Evolutionary conservation across 164 flowering plant species (phyloP).

Genomic region (Akebia trifoliata): DNA sequence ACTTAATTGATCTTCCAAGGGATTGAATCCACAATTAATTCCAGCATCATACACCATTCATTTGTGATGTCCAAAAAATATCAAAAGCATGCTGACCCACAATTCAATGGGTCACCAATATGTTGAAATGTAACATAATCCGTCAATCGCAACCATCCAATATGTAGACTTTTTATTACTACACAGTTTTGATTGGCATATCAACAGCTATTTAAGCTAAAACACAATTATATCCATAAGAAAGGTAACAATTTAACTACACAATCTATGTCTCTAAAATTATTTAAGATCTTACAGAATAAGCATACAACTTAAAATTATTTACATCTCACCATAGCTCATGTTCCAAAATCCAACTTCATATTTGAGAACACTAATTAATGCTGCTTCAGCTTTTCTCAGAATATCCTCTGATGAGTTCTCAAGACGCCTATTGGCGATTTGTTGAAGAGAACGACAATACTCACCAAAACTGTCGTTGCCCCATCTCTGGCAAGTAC

Average conservation of each 20-base stretch:
- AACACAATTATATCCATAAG: too few species aligned
- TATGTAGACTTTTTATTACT: too few species aligned
- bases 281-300: background rate
- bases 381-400: slow-evolving; percentile 45
- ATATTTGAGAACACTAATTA: slow-evolving; percentile 50
- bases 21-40: too few species aligned
- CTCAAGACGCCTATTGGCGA: slow-evolving; percentile 44
- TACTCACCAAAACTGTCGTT: slow-evolving; percentile 61
- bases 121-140: too few species aligned
- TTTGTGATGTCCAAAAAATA: too few species aligned
- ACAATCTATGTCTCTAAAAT: background rate
- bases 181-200: too few species aligned
- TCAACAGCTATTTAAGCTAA: too few species aligned
- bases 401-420: slow-evolving; percentile 41
- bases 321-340: slow-evolving; percentile 40
- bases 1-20: too few species aligned
- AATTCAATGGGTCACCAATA: too few species aligned
- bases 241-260: background rate
- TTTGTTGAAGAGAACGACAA: slow-evolving; percentile 46
- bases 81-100: too few species aligned
- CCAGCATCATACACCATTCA: too few species aligned
- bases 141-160: too few species aligned
- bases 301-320: background rate
- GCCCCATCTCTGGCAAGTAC: slow-evolving; percentile 86
- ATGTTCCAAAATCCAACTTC: slow-evolving; percentile 93